Evolutionary conservation across 176 grass and related monocot species (phyloP), one percentile per base, ranked within the genome.

Genomic region (Eremochloa ophiuroides): DNA sequence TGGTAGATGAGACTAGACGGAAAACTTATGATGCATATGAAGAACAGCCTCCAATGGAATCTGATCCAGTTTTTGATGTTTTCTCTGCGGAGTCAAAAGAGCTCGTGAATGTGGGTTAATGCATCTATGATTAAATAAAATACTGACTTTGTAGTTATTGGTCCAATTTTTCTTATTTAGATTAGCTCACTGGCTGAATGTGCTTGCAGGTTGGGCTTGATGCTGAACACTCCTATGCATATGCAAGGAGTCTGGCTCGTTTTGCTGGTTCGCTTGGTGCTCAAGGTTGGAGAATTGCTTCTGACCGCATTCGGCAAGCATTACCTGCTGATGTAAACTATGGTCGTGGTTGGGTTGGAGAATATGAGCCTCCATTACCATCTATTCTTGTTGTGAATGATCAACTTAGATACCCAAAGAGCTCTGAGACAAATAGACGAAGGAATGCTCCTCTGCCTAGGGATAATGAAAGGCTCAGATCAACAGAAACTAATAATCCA

Each of bases 291-390:
- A 89, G 87, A 88, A 88, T 99, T 43, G 84, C 87, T 25, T 95
- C 93, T 83, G 87, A 94, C 35, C 86, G 80, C 53, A 99, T 99
- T 83, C 79, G 84, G 41, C 88, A 77, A 87, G 89, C 83, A 35
- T 84, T 99, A 76, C 97, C 97, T 63, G 39, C 80, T 85, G 93
- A 88, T 62, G 81, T 89, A 39, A 95, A 88, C 78, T 99, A 93
- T 79, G 97, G 93, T 10, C 91, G 81, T 93, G 97, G 97, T 71
- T 99, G 97, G 97, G 89, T 99, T 62, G 89, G 77, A 65, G 97
- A 99, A 77, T 95, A 88, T 78, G 93, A 99, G 65, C 87, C 97
- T 61, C 85, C 78, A 13, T 78, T 69, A 59, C 87, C 88, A 18
- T 26, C 89, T 79, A 66, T 99, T 81, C 67, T 99, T 34, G 78